Evolutionary conservation across 2,329 filamentous ascomycete species (phyloP), one percentile per base, ranked within the genome.

Genomic region (Cladosporium austrohemisphaericum): DNA sequence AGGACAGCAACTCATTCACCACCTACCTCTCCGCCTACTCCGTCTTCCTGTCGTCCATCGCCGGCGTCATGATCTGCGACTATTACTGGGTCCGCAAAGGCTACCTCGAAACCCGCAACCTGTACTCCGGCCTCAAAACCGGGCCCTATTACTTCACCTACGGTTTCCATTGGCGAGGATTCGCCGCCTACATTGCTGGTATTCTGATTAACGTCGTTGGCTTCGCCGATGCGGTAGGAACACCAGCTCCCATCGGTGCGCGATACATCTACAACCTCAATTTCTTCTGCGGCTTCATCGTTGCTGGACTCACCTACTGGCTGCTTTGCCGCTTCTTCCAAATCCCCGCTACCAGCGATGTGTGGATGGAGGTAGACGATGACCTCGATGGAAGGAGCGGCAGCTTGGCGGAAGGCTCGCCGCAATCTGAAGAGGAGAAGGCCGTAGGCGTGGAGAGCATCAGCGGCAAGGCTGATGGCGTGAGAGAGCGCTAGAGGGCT

Each of bases 151-250:
- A 78, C 67, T 93, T 77, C 70, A 80, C 72, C 0, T 79, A 70
- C 41, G 91, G 91, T 16, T 71, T 94, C 65, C 81, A 92, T 65
- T 93, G 86, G 86, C 83, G 88, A 33, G 91, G 81, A 1, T 96
- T 95, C 60, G 78, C 74, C 0, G 87, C 91, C 0, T 95, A 95
- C 65, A 78, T 95, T 52, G 74, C 80, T 1, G 90, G 90, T 10
- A 94, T 95, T 54, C 65, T 93, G 4, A 85, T 95, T 74, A 95
- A 95, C 59, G 86, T 96, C 3, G 88, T 95, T 4, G 91, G 91
- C 0, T 96, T 96, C 57, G 89, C 83, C 1, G 90, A 88, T 2
- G 89, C 86, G 0, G 79, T 95, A 20, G 88, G 88, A 1, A 68
- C 65, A 16, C 40, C 50, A 10, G 88, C 95, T 0, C 91, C 92